A percentile compares a stretch with the other conserved stretches of the same genome.
These are phyloP conservation scores for Firmiana major DNA, from an alignment of 345 rosid species.

Conservation along the genomic window DNA sequence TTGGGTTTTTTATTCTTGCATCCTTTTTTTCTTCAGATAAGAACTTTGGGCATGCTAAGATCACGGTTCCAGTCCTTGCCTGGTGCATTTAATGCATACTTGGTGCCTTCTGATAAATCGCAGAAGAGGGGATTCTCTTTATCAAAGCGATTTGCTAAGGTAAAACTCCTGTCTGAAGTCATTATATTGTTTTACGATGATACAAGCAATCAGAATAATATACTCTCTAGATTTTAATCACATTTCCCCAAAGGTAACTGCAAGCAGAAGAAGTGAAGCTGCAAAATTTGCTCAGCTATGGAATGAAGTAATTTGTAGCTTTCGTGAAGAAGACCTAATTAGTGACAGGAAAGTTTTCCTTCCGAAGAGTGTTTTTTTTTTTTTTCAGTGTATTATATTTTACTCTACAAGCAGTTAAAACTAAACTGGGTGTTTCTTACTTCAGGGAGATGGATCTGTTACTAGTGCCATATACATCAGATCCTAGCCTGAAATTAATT, in stretches of 20 bases:
- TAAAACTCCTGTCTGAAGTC: constrained; percentile 23
- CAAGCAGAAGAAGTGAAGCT: constrained; percentile 91
- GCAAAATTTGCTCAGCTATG: constrained; percentile 97
- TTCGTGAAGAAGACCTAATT: constrained; percentile 98
- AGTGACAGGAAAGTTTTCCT: constrained; percentile 75
- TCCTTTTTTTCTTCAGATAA: constrained; percentile 46
- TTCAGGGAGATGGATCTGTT: constrained; percentile 97
- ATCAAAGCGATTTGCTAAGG: constrained; percentile 83
- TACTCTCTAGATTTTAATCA: constrained; percentile 9
- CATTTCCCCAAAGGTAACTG: constrained; percentile 56
- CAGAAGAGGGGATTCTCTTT: constrained; percentile 83
- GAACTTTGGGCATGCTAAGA: constrained; percentile 93
- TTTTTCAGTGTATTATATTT: constrained; percentile 2
- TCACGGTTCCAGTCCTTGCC: constrained; percentile 95
- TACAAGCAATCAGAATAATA: constrained; percentile 11
- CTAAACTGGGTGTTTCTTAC: constrained; percentile 23
- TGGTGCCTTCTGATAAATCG: constrained; percentile 83
- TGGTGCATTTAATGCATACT: constrained; percentile 76
- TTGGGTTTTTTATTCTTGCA: background rate
- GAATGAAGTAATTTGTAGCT: constrained; percentile 92
- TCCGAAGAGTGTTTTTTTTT: background rate
- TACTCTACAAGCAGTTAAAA: constrained; percentile 16
- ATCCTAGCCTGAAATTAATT: constrained; percentile 85
- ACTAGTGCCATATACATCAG: constrained; percentile 87
- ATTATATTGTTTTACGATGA: background rate